A percentile compares a stretch with the other conserved stretches of the same genome.
phyloP scores from a whole-genome alignment of 345 rosid genomes.

The Gossypium herbaceum region DNA sequence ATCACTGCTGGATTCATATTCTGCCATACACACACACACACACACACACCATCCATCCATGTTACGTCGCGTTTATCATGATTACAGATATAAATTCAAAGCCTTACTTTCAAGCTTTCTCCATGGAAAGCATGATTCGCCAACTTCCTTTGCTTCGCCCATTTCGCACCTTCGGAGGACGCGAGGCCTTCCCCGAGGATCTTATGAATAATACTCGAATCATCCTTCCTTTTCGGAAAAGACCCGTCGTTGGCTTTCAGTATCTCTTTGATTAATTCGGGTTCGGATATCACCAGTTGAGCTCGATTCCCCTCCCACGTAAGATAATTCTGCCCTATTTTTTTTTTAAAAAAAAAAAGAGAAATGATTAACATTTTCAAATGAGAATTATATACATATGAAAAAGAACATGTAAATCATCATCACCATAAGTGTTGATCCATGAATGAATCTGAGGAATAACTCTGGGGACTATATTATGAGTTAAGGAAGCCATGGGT shows the following conservation, averaged over 20 bases:
- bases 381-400: not conserved
- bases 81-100: not conserved
- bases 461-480: slow-evolving; percentile 21
- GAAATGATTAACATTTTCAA: not conserved
- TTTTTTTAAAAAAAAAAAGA: no score
- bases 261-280: slow-evolving; percentile 40
- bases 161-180: slow-evolving; percentile 31
- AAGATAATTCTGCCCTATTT: slow-evolving; percentile 33
- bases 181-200: slow-evolving; percentile 40
- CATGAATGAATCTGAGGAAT: slow-evolving; percentile 28
- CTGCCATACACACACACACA: slow-evolving; percentile 1
- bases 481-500: slow-evolving; percentile 26
- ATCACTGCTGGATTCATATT: slow-evolving; percentile 35
- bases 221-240: slow-evolving; percentile 16
- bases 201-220: slow-evolving; percentile 18
- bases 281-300: slow-evolving; percentile 34
- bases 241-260: slow-evolving; percentile 30
- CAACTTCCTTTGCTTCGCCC: slow-evolving; percentile 40
- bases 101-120: slow-evolving; percentile 36
- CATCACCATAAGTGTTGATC: slow-evolving; percentile 28
- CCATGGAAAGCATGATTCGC: slow-evolving; percentile 48
- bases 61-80: not conserved
- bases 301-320: slow-evolving; percentile 32
- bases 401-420: not conserved
- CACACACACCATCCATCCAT: no score